Evolutionary conservation across 169 alveolate genomes (phyloP).

Genomic region (Plasmodium vivax): DNA sequence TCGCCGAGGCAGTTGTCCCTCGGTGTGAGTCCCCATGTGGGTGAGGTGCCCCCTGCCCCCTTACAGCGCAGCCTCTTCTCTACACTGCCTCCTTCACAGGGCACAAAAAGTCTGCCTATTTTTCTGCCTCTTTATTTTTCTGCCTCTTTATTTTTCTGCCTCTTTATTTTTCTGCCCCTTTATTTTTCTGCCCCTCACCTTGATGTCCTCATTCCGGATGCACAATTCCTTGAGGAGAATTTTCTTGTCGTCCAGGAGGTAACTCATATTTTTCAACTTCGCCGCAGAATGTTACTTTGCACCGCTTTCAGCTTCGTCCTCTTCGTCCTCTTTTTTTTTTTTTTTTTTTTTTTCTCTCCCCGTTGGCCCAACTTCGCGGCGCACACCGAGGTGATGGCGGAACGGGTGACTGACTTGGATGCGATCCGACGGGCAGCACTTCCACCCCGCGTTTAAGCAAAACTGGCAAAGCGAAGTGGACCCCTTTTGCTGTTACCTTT

Average conservation of each 20-base stretch:
- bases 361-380: not conserved
- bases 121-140: not conserved
- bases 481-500: not conserved
- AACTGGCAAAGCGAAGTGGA: not conserved
- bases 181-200: not conserved
- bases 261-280: constrained; percentile 25
- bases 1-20: not conserved
- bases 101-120: not conserved
- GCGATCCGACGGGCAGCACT: not conserved
- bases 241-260: constrained; percentile 58
- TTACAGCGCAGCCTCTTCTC: not conserved
- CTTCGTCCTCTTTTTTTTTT: not conserved
- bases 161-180: not conserved
- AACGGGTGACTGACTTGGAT: not conserved
- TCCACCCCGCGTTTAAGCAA: not conserved
- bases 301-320: not conserved
- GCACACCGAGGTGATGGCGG: not conserved
- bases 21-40: not conserved
- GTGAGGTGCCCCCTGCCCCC: not conserved
- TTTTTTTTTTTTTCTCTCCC: not conserved
- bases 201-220: constrained; percentile 39
- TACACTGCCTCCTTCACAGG: not conserved
- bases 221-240: constrained; percentile 20
- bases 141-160: not conserved
- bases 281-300: not conserved